Conservation (phyloP, 768 basidiomycete genomes). For the Coprinopsis sp. region DNA sequence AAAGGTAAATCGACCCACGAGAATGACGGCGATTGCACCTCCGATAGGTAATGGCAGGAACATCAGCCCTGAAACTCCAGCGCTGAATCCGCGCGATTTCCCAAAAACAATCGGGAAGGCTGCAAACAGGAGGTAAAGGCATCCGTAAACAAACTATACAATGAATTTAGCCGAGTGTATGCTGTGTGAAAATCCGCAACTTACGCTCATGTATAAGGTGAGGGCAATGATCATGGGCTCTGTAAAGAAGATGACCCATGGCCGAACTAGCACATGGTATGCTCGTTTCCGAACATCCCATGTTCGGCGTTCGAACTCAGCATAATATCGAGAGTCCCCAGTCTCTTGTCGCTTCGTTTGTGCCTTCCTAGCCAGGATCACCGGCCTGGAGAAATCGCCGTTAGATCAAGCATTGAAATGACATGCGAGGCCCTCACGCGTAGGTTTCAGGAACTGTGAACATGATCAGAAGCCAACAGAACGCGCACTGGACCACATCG, state of each 20-base stretch:
- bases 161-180: too few species aligned
- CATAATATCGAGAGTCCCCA: constrained; percentile 47
- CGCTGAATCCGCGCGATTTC: constrained; percentile 45
- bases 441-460: constrained; percentile 69
- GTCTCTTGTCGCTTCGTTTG: constrained; percentile 45
- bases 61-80: constrained; percentile 53
- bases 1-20: constrained; percentile 29
- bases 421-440: constrained; percentile 30
- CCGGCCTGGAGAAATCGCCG: constrained; percentile 34
- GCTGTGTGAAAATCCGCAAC: too few species aligned
- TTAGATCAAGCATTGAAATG: constrained; percentile 2
- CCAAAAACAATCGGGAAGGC: constrained; percentile 59
- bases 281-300: constrained; percentile 35
- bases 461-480: constrained; percentile 43
- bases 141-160: constrained; percentile 61
- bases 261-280: constrained; percentile 47
- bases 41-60: constrained; percentile 61
- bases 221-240: constrained; percentile 66
- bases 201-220: constrained; percentile 58
- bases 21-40: constrained; percentile 35
- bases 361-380: constrained; percentile 52
- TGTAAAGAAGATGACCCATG: constrained; percentile 57
- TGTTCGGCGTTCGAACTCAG: constrained; percentile 43
- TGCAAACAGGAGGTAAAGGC: constrained; percentile 56
- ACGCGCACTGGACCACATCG: constrained; percentile 34